A percentile compares a stretch with the other conserved stretches of the same genome.
phyloP scores from a whole-genome alignment of 495 filamentous ascomycete species.

The Penicillium coprophilum region DNA sequence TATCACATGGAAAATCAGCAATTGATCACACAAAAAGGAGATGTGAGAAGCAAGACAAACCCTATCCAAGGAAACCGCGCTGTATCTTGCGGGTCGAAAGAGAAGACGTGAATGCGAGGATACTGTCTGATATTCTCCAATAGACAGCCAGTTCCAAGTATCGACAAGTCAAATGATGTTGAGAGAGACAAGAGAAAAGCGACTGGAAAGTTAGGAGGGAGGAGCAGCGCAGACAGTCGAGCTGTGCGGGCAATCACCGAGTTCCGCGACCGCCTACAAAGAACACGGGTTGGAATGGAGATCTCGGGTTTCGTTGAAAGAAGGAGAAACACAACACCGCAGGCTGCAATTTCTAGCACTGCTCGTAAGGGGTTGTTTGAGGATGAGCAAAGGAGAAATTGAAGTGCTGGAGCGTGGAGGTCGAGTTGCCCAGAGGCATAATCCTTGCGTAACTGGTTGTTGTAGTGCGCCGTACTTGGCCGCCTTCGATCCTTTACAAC shows the following conservation, averaged over 20 bases:
- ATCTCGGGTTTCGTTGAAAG: neutral
- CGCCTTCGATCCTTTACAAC: neutral
- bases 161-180: neutral
- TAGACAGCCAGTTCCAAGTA: neutral
- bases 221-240: slow-evolving; percentile 17
- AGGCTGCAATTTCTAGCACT: neutral
- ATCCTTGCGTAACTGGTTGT: slow-evolving; percentile 4
- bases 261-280: slow-evolving; percentile 19
- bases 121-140: neutral
- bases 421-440: slow-evolving; percentile 14
- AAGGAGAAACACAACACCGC: neutral
- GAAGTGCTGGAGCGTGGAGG: slow-evolving; percentile 4
- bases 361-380: slow-evolving; percentile 10
- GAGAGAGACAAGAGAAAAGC: neutral
- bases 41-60: slow-evolving; percentile 9
- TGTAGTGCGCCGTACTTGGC: neutral
- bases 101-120: neutral
- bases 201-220: slow-evolving; percentile 7
- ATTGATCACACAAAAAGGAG: neutral
- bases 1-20: slow-evolving; percentile 1
- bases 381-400: slow-evolving; percentile 2
- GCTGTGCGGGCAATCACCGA: slow-evolving; percentile 27
- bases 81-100: slow-evolving; percentile 7
- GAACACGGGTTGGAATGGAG: slow-evolving; percentile 6
- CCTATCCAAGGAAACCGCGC: slow-evolving; percentile 11